Percentiles rank a stretch among this genome's conserved stretches.
Evolutionary conservation across 805 yeast genomes (phyloP).

Genomic region (Ogataea angusta): DNA sequence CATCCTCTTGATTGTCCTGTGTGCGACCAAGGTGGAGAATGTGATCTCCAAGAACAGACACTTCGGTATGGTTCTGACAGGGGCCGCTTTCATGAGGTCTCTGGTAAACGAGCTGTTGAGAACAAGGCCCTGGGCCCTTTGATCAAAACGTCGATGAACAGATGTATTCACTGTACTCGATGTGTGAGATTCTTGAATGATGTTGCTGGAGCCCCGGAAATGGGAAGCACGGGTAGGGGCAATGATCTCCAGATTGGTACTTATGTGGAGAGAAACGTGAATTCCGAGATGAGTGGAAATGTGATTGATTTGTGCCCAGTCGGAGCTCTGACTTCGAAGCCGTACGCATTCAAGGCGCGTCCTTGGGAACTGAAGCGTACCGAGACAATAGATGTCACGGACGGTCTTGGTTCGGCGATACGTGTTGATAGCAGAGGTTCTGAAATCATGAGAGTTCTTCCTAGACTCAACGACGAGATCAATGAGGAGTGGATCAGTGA

Average conservation of each 20-base stretch:
- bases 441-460: conserved; percentile 83
- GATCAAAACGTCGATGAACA: conserved; percentile 86
- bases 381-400: conserved; percentile 80
- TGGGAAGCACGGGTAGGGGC: conserved; percentile 87
- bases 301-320: conserved; percentile 87
- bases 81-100: conserved; percentile 77
- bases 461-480: conserved; percentile 80
- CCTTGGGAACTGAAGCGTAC: conserved; percentile 93
- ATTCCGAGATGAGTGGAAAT: conserved; percentile 83
- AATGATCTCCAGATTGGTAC: conserved; percentile 92
- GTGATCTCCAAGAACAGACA: conserved; percentile 87
- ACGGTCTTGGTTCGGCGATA: conserved; percentile 77
- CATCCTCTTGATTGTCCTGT: conserved; percentile 92
- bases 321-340: conserved; percentile 87
- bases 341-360: conserved; percentile 88
- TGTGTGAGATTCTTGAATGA: conserved; percentile 88
- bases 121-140: conserved; percentile 88
- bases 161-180: conserved; percentile 90
- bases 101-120: conserved; percentile 87
- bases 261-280: conserved; percentile 77
- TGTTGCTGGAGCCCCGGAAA: conserved; percentile 89
- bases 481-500: conserved; percentile 92
- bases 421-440: conserved; percentile 85
- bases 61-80: conserved; percentile 81
- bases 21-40: conserved; percentile 93